phyloP scores from a whole-genome alignment of 176 grass and related monocot genomes.

The Rhynchospora pubera region DNA sequence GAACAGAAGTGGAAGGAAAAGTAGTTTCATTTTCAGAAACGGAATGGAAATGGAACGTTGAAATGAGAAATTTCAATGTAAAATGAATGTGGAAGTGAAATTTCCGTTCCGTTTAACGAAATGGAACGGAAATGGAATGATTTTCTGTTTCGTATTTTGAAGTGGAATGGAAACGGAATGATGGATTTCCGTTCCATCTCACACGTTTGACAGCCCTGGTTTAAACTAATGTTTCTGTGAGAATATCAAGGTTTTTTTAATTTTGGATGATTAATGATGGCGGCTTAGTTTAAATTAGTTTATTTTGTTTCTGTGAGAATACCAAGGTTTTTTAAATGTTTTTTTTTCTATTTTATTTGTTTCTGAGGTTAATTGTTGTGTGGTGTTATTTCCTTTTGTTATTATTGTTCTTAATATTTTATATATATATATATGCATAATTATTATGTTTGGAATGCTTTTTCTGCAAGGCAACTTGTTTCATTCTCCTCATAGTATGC shows the following conservation, averaged over 20 bases:
- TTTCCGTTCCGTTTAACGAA: too few relatives aligned
- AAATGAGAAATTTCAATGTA: too few relatives aligned
- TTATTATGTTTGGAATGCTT: background rate
- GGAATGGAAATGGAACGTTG: too few relatives aligned
- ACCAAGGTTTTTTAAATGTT: background rate
- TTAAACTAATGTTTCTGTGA: background rate
- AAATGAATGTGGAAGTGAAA: too few relatives aligned
- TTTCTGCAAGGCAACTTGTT: background rate
- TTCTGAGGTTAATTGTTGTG: constrained; percentile 37
- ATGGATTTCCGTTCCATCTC: too few relatives aligned
- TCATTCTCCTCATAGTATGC: background rate
- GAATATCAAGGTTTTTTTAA: constrained; percentile 1
- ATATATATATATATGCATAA: background rate
- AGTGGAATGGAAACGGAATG: too few relatives aligned
- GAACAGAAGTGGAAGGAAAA: too few relatives aligned
- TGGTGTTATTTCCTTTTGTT: constrained; percentile 29
- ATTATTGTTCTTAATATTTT: background rate
- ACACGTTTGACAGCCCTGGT: too few relatives aligned
- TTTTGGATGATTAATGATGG: constrained; percentile 13
- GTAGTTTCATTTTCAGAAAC: too few relatives aligned
- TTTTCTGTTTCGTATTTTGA: too few relatives aligned
- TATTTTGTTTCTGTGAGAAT: constrained; percentile 3
- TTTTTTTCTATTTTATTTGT: constrained; percentile 30
- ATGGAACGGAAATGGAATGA: too few relatives aligned
- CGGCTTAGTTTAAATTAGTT: constrained; percentile 26